Base-by-base conservation (phyloP, 257 asterid species). In the Ilex aquifolium region DNA sequence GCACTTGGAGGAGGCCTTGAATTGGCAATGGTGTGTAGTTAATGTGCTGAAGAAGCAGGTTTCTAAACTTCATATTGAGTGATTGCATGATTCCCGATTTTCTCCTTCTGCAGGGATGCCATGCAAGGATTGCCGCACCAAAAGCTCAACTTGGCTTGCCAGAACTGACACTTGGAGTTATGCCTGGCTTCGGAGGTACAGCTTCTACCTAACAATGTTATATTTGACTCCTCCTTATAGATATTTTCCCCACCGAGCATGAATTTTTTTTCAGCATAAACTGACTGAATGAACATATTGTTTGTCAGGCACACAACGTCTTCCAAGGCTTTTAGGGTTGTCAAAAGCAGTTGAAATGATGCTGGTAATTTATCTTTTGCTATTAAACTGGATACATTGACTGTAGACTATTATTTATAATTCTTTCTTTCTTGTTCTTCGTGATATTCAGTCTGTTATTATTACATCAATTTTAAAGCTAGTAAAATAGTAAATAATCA, bases 1-100 rank as follows among this genome's bases (percentile, higher is more conserved):
- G 97, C 96, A 53, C 95, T 93, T 64, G 99, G 99, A 65, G 99
- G 99, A 69, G 99, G 96, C 73, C 74, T 93, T 73, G 99, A 93
- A 72, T 62, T 93, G 66, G 92, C 92, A 68, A 63, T 93, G 99
- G 99, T 93, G 63, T 32, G 93, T 72, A 56, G 62, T 66, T 63
- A 4, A 36, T 36, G 42, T 36, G 42, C 42, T 4, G 42, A 36
- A 36, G 42, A 8, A 36, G 4, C 30, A 7, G 31, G 31, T 7
- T 6, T 14, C 15, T 1, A 7, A 21, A 53, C 31, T 53, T 53
- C 57, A 36, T 4, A 0, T 36, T 36, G 5, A 4, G 42, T 4
- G 42, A 4, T 4, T 36, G 42, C 8, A 8, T 36, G 7, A 36
- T 36, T 36, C 42, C 8, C 8, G 2, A 36, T 36, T 36, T 61